These are phyloP conservation scores for Sporisorium reilianum DNA, from an alignment of 1,284 basidiomycete species.

Conservation along the genomic window DNA sequence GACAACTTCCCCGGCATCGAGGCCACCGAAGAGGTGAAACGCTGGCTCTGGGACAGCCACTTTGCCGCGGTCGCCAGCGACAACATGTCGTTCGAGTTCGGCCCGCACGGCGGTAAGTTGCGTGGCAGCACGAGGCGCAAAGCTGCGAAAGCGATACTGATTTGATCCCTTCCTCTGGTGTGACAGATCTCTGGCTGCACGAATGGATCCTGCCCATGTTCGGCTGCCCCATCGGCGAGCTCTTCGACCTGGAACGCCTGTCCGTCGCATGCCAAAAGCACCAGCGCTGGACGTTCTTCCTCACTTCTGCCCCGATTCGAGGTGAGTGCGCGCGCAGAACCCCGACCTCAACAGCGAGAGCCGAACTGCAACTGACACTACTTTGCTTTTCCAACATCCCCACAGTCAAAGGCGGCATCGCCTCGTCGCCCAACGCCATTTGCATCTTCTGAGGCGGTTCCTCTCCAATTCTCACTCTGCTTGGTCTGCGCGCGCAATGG, in stretches of 20 bases:
- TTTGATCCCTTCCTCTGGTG: neutral
- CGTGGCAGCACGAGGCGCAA: neutral
- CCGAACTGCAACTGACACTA: neutral
- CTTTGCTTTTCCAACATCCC: neutral
- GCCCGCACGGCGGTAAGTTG: slow-evolving; percentile 41
- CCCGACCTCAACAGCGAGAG: too few relatives aligned
- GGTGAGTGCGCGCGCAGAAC: slow-evolving; percentile 12
- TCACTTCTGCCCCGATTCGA: slow-evolving; percentile 45
- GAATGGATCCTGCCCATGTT: slow-evolving; percentile 48
- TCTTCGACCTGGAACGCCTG: slow-evolving; percentile 45
- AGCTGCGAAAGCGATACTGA: neutral
- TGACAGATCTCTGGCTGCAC: slow-evolving; percentile 51
- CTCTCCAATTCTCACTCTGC: too few relatives aligned
- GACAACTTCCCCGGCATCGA: slow-evolving; percentile 48
- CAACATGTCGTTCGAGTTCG: slow-evolving; percentile 45
- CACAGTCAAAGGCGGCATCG: slow-evolving; percentile 50
- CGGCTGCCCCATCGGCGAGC: slow-evolving; percentile 50
- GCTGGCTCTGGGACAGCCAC: slow-evolving; percentile 45
- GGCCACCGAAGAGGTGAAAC: slow-evolving; percentile 40
- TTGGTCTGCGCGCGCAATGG: too few relatives aligned
- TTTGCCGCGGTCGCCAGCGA: slow-evolving; percentile 48
- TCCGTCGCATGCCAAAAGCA: slow-evolving; percentile 34
- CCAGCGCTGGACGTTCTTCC: slow-evolving; percentile 49
- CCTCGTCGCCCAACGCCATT: slow-evolving; percentile 45
- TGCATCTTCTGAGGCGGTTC: slow-evolving; percentile 36